Percentiles rank a stretch among this genome's conserved stretches.
phyloP scores from a whole-genome alignment of 768 basidiomycete species.

The Gloeostereum incarnatum region DNA sequence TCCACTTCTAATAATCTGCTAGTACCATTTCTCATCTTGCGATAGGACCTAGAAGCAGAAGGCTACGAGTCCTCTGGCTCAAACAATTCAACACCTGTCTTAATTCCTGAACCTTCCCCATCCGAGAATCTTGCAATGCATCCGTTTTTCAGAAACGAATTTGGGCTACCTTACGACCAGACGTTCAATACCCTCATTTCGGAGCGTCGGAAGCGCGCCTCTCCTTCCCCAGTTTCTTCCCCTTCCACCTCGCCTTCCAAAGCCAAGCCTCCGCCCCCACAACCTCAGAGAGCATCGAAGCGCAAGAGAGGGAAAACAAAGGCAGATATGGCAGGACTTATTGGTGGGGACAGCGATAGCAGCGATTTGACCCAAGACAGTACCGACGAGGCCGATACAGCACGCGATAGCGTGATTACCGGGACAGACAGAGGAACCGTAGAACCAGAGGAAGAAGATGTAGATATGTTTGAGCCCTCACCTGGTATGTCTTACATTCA shows the following conservation, averaged over 20 bases:
- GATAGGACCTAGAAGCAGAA: conserved; percentile 29
- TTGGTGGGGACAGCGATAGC: conserved; percentile 67
- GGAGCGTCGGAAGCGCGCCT: conserved; percentile 52
- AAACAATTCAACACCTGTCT: conserved; percentile 32
- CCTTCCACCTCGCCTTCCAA: conserved; percentile 41
- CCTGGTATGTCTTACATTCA: conserved; percentile 34
- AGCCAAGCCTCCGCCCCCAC: conserved; percentile 3
- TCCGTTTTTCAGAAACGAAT: conserved; percentile 71
- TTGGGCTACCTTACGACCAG: conserved; percentile 49
- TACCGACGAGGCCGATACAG: conserved; percentile 53
- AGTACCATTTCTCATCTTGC: neutral
- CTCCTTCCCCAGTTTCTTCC: conserved; percentile 55
- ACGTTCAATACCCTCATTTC: conserved; percentile 50
- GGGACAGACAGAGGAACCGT: conserved; percentile 67
- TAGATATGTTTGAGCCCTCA: conserved; percentile 49
- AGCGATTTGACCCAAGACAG: conserved; percentile 80
- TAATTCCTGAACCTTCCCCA: conserved; percentile 58
- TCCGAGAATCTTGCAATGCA: conserved; percentile 59
- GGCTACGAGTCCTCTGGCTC: conserved; percentile 34
- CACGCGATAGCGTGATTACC: conserved; percentile 54
- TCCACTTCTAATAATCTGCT: conserved; percentile 3
- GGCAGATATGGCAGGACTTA: neutral
- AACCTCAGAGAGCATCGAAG: neutral
- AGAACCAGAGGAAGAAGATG: conserved; percentile 58
- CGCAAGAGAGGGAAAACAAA: neutral